Evolutionary conservation across 108 stramenopile species (phyloP), one percentile per base, ranked within the genome.

Genomic region (Mayamaea pseudoterrestris): DNA sequence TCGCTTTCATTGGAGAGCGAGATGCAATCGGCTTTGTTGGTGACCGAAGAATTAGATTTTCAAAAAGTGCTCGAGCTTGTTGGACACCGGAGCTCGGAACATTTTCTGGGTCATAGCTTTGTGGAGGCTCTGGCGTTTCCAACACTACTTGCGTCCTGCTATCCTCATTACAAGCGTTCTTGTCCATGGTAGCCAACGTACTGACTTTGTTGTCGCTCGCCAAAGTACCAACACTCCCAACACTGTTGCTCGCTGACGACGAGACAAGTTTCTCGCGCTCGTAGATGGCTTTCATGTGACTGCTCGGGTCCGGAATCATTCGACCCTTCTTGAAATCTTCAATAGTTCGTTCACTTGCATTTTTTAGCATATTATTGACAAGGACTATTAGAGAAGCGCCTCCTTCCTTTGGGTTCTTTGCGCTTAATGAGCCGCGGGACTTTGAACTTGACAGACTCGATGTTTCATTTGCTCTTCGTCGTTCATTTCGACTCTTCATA

Each of bases 331-430:
- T 47, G 49, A 73, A 88, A 53, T 88, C 78, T 55, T 69, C 47
- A 27, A 57, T 76, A 13, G 69, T 58, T 41, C 64, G 53, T 31
- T 71, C 61, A 11, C 71, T 63, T 1, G 79, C 86, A 35, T 73
- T 50, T 28, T 78, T 65, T 18, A 83, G 56, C 78, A 88, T 78
- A 36, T 75, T 50, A 34, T 83, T 80, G 21, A 88, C 86, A 65
- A 88, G 66, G 13, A 75, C 51, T 17, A 88, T 70, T 20, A 82
- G 53, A 1, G 86, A 88, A 48, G 53, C 44, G 28, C 44, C 57
- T 36, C 17, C 18, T 37, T 60, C 46, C 43, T 52, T 46, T 29
- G 44, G 45, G 34, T 42, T 28, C 11, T 50, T 44, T 27, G 29
- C 29, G 23, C 24, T 29, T 24, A 39, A 11, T 56, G 42, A 50